A percentile compares a stretch with the other conserved stretches of the same genome.
Evolutionary conservation across 2,329 filamentous ascomycete species (phyloP).

Genomic region (Knufia fluminis): DNA sequence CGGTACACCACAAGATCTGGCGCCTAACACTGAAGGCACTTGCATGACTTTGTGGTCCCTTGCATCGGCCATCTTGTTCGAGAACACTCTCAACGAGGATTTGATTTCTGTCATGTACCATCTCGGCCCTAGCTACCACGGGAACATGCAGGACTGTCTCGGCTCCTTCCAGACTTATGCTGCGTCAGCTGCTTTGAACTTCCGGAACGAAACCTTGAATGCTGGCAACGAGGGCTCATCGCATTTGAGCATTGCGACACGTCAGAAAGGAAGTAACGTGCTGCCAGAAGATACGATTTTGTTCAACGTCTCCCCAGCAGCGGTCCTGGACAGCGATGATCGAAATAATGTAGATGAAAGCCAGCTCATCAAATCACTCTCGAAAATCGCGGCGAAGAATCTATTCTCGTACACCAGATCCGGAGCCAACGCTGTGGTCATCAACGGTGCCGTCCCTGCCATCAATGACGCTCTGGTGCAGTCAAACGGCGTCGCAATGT

Average conservation of each 20-base stretch:
- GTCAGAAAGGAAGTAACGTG: conserved; percentile 71
- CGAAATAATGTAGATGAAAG: conserved; percentile 62
- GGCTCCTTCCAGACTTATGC: conserved; percentile 95
- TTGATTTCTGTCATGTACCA: conserved; percentile 83
- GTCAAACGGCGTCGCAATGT: conserved; percentile 67
- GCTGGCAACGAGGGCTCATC: conserved; percentile 84
- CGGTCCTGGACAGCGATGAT: conserved; percentile 73
- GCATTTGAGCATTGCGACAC: conserved; percentile 81
- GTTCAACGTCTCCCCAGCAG: conserved; percentile 71
- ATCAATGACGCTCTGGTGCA: conserved; percentile 82
- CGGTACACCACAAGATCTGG: conserved; percentile 82
- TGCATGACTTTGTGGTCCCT: conserved; percentile 78
- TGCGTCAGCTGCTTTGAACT: conserved; percentile 79
- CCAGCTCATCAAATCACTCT: conserved; percentile 66
- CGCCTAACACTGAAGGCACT: conserved; percentile 59
- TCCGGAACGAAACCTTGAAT: conserved; percentile 84
- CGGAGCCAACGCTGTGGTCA: conserved; percentile 66
- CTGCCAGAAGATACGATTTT: conserved; percentile 73
- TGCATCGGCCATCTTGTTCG: conserved; percentile 79
- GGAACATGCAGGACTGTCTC: conserved; percentile 93
- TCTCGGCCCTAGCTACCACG: conserved; percentile 81
- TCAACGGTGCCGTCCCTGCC: conserved; percentile 79
- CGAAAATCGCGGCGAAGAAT: conserved; percentile 58
- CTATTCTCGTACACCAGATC: conserved; percentile 61
- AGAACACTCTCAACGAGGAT: conserved; percentile 82